A percentile compares a stretch with the other conserved stretches of the same genome.
Evolutionary conservation across 345 rosid species (phyloP).

Genomic region (Hevea brasiliensis): DNA sequence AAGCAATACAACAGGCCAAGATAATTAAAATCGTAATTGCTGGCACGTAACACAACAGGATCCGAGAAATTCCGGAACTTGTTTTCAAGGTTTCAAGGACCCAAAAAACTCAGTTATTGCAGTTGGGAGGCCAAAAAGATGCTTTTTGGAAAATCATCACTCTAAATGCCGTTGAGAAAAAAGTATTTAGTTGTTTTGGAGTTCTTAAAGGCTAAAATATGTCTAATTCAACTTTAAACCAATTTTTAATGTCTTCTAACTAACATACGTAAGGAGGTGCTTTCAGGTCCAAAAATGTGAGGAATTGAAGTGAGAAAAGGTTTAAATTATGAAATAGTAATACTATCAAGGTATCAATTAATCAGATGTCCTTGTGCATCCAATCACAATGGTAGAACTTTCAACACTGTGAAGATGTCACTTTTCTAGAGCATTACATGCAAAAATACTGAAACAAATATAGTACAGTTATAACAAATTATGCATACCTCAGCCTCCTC

Average conservation of each 20-base stretch:
- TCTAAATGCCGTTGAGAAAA: too few relatives aligned
- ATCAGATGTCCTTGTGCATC: not conserved
- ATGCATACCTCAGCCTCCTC: slow-evolving; percentile 57
- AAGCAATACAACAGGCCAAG: not conserved
- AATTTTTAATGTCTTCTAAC: too few relatives aligned
- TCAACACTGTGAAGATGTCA: not conserved
- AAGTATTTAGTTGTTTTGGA: too few relatives aligned
- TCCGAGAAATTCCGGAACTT: not conserved
- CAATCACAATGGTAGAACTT: not conserved
- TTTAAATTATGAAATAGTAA: not conserved
- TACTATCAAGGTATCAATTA: not conserved
- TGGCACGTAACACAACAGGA: not conserved
- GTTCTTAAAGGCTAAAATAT: too few relatives aligned
- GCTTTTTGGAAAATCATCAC: too few relatives aligned
- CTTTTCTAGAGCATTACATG: not conserved
- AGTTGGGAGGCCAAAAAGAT: too few relatives aligned
- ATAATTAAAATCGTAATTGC: too few relatives aligned
- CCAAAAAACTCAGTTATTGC: not conserved
- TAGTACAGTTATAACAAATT: not conserved
- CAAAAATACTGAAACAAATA: not conserved
- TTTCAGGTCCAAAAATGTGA: not conserved
- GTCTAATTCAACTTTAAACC: too few relatives aligned
- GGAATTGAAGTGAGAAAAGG: not conserved
- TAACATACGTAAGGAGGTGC: too few relatives aligned
- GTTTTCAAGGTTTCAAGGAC: not conserved